Conservation (phyloP, 73 alveolate species). For the Symbiodinium pilosum region DNA sequence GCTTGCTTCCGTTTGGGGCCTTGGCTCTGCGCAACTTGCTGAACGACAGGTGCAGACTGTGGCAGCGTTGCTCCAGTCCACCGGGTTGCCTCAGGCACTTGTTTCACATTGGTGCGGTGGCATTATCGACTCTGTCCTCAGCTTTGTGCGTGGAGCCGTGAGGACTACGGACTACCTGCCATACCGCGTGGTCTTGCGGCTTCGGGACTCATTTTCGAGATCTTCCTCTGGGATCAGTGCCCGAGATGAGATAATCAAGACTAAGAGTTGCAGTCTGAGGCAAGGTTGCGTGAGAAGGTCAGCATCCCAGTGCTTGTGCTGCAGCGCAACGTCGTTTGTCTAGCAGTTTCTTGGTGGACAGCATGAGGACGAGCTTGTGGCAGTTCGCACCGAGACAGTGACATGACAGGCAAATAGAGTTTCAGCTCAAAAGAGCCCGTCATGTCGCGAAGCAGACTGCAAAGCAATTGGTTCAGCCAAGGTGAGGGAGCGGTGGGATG, state of each 20-base stretch:
- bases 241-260: not conserved
- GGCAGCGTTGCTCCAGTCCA: constrained; percentile 56
- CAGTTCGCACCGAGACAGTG: constrained; percentile 62
- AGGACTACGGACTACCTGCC: constrained; percentile 90
- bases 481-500: constrained; percentile 94
- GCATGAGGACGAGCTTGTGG: constrained; percentile 63
- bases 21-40: not conserved
- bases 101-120: too few species aligned
- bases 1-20: not conserved
- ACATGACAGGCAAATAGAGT: not conserved
- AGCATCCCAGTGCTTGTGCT: not conserved
- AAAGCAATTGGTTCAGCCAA: not conserved
- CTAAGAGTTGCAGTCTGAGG: not conserved
- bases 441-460: too few species aligned
- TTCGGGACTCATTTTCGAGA: not conserved
- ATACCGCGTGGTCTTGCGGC: constrained; percentile 70
- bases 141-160: too few species aligned
- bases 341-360: not conserved
- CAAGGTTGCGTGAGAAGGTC: constrained; percentile 67
- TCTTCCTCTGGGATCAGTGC: not conserved
- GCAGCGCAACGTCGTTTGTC: not conserved
- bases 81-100: constrained; percentile 78
- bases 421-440: too few species aligned
- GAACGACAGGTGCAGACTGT: constrained; percentile 63
- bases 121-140: too few species aligned